Percentiles rank a stretch among this genome's conserved stretches.
Conservation (phyloP, 2,329 filamentous ascomycete genomes). For the Aureobasidium namibiae region DNA sequence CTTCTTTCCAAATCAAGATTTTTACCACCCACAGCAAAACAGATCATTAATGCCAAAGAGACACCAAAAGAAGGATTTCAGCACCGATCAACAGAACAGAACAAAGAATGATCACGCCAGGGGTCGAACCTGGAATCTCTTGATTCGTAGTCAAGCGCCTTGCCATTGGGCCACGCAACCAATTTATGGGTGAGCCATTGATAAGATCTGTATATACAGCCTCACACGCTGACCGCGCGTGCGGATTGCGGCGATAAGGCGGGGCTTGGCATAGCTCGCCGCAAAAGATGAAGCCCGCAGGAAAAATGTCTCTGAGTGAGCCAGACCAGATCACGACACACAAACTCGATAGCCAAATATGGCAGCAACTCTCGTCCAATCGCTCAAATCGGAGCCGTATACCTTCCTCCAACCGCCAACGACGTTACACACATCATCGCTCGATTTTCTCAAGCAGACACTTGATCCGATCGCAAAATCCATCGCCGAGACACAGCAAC, state of each 20-base stretch:
- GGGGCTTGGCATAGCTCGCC: background rate
- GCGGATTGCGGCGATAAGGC: background rate
- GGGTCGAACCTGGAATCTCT: constrained; percentile 15
- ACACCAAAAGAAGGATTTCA: too few relatives aligned
- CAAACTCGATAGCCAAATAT: background rate
- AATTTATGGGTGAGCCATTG: background rate
- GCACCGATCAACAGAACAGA: too few relatives aligned
- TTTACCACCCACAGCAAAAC: too few relatives aligned
- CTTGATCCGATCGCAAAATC: constrained; percentile 70
- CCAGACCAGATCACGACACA: too few relatives aligned
- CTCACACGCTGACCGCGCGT: too few relatives aligned
- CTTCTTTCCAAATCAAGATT: too few relatives aligned
- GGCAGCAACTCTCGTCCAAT: constrained; percentile 1
- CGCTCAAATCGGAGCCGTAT: constrained; percentile 43
- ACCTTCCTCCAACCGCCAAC: constrained; percentile 66
- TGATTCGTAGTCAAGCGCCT: constrained; percentile 48
- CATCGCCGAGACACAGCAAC: constrained; percentile 63
- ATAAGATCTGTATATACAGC: too few relatives aligned
- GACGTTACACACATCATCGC: constrained; percentile 58
- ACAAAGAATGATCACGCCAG: constrained; percentile 12
- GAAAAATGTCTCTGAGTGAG: constrained; percentile 3
- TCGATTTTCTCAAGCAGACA: constrained; percentile 69
- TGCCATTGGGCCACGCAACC: constrained; percentile 45
- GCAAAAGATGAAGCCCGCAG: constrained; percentile 9
- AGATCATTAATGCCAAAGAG: too few relatives aligned